A percentile compares a stretch with the other conserved stretches of the same genome.
Evolutionary conservation across 2,329 filamentous ascomycete species (phyloP).

Genomic region (Penicillium sp.): DNA sequence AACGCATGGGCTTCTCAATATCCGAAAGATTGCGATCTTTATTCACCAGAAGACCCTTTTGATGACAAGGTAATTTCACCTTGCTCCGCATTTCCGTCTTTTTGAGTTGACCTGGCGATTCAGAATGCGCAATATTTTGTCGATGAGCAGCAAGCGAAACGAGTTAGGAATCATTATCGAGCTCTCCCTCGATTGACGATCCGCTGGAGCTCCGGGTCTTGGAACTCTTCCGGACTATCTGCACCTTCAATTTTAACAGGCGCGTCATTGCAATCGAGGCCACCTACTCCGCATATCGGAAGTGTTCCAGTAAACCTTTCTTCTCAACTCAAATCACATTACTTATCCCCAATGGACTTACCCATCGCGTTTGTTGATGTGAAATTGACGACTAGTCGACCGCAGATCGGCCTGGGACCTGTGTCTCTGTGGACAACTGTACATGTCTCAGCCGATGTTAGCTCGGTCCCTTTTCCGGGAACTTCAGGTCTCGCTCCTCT

Average conservation of each 20-base stretch:
- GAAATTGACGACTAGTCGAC: constrained; percentile 15
- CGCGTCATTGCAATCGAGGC: not conserved
- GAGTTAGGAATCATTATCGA: constrained; percentile 9
- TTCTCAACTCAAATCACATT: not conserved
- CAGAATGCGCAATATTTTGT: constrained; percentile 12
- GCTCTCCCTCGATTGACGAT: constrained; percentile 16
- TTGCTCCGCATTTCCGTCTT: not conserved
- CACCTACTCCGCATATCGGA: constrained; percentile 1
- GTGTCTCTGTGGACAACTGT: constrained; percentile 28
- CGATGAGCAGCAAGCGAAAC: not conserved
- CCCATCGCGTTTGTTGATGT: constrained; percentile 31
- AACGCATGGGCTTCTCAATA: not conserved
- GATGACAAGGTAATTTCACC: constrained; percentile 16
- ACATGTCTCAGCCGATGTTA: constrained; percentile 33
- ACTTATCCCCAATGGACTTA: constrained; percentile 21
- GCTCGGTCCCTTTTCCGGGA: constrained; percentile 23
- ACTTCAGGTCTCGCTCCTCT: constrained; percentile 32
- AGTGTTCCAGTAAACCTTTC: not conserved
- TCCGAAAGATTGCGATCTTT: not conserved
- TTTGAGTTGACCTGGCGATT: constrained; percentile 11
- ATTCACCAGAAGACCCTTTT: constrained; percentile 21
- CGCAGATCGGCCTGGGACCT: constrained; percentile 19
- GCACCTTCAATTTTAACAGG: constrained; percentile 6
- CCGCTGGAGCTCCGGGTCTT: constrained; percentile 33
- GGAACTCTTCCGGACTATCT: constrained; percentile 10